Percentiles rank a stretch among this genome's conserved stretches.
Evolutionary conservation across 2,329 filamentous ascomycete species (phyloP).

Genomic region (Fusarium sp.): DNA sequence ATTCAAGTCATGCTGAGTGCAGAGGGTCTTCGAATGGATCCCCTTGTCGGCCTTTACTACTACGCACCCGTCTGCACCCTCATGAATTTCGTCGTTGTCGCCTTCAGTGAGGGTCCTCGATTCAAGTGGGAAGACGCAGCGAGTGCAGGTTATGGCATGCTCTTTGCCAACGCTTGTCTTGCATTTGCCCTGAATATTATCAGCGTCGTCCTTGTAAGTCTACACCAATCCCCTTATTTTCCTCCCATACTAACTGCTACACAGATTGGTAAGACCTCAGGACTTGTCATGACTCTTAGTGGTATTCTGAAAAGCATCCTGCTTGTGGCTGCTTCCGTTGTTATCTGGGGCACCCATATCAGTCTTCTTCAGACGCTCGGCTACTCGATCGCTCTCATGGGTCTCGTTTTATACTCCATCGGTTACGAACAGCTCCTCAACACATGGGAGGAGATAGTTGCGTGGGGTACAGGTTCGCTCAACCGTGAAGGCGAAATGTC

Average conservation of each 20-base stretch:
- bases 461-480: slow-evolving; percentile 42
- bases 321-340: slow-evolving; percentile 78
- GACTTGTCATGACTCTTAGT: slow-evolving; percentile 84
- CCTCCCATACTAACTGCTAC: slow-evolving; percentile 17
- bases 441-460: slow-evolving; percentile 33
- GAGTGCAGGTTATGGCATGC: slow-evolving; percentile 70
- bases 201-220: slow-evolving; percentile 83
- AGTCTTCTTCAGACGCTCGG: slow-evolving; percentile 78
- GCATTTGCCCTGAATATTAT: slow-evolving; percentile 86
- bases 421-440: slow-evolving; percentile 51
- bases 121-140: slow-evolving; percentile 75
- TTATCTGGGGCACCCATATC: slow-evolving; percentile 81
- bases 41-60: slow-evolving; percentile 88
- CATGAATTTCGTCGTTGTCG: slow-evolving; percentile 79
- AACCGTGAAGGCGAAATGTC: slow-evolving; percentile 39
- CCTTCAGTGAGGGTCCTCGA: slow-evolving; percentile 74
- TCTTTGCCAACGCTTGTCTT: slow-evolving; percentile 79
- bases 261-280: slow-evolving; percentile 88
- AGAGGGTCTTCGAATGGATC: slow-evolving; percentile 86
- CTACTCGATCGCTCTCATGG: slow-evolving; percentile 74
- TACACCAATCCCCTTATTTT: background rate
- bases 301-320: slow-evolving; percentile 91
- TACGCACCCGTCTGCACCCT: slow-evolving; percentile 85
- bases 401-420: slow-evolving; percentile 62
- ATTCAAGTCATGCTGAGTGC: slow-evolving; percentile 83